These are phyloP conservation scores for Aquilaria agallochum DNA, from an alignment of 441 rosid genomes.

Conservation along the genomic window DNA sequence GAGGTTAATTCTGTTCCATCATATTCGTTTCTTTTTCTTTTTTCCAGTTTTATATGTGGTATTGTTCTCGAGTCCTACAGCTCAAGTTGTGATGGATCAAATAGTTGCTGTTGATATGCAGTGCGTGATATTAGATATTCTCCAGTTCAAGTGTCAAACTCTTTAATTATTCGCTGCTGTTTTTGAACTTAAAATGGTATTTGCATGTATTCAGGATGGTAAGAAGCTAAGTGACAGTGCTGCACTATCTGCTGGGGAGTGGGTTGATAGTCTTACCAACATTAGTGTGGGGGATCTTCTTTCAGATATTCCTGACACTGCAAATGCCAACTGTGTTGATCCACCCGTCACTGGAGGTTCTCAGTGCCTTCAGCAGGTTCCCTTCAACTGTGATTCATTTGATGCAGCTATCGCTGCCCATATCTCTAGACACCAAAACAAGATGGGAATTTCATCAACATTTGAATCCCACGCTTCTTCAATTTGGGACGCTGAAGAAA, in stretches of 20 bases:
- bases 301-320: slow-evolving; percentile 54
- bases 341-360: slow-evolving; percentile 32
- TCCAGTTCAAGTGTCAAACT: neutral
- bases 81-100: too few relatives aligned
- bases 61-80: too few relatives aligned
- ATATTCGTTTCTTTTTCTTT: too few relatives aligned
- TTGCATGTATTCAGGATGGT: slow-evolving; percentile 33
- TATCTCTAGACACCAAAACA: slow-evolving; percentile 68
- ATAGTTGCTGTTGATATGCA: too few relatives aligned
- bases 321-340: slow-evolving; percentile 35
- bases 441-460: slow-evolving; percentile 35
- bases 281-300: slow-evolving; percentile 91
- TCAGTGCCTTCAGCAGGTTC: slow-evolving; percentile 50
- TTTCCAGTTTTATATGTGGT: too few relatives aligned
- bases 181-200: slow-evolving; percentile 16
- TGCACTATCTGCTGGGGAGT: slow-evolving; percentile 69
- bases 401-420: slow-evolving; percentile 99
- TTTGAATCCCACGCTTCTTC: slow-evolving; percentile 51
- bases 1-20: slow-evolving; percentile 27
- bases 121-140: neutral
- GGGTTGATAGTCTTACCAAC: slow-evolving; percentile 97
- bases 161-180: neutral
- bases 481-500: slow-evolving; percentile 96
- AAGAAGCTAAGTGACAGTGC: slow-evolving; percentile 30
- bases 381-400: slow-evolving; percentile 93